Evolutionary conservation across 2,329 filamentous ascomycete genomes (phyloP).

Genomic region (Penicillium sp.): DNA sequence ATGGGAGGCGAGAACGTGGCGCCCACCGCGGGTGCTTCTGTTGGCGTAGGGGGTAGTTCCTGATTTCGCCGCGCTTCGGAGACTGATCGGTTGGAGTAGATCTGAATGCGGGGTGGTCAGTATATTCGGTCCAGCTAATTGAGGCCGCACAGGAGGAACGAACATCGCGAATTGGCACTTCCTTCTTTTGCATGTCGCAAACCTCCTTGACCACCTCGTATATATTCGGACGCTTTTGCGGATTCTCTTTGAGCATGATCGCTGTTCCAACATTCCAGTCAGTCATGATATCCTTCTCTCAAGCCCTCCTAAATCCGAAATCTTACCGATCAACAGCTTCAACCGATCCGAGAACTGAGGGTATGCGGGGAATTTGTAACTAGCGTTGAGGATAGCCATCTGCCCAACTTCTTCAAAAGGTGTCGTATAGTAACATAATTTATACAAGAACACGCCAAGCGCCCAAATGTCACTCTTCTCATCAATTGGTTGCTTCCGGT

Average conservation of each 20-base stretch:
- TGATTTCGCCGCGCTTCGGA: constrained; percentile 69
- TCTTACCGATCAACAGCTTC: constrained; percentile 85
- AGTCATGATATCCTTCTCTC: constrained; percentile 20
- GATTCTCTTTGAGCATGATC: constrained; percentile 88
- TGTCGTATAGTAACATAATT: constrained; percentile 98
- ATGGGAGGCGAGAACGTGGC: constrained; percentile 80
- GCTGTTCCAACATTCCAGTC: constrained; percentile 56
- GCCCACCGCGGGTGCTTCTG: constrained; percentile 70
- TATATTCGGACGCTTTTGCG: constrained; percentile 82
- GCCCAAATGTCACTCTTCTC: constrained; percentile 99
- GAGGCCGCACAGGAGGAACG: constrained; percentile 41
- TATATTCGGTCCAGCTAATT: constrained; percentile 9
- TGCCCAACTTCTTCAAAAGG: constrained; percentile 98
- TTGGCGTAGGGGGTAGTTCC: constrained; percentile 63
- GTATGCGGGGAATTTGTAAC: constrained; percentile 87
- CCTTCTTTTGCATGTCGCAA: constrained; percentile 85
- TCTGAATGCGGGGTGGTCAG: constrained; percentile 55
- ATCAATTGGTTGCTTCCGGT: constrained; percentile 92
- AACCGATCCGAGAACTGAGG: constrained; percentile 87
- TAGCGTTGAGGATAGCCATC: constrained; percentile 95
- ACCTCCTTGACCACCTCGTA: constrained; percentile 89
- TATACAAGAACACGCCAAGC: constrained; percentile 91
- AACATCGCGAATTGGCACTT: constrained; percentile 88
- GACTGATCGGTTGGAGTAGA: constrained; percentile 69
- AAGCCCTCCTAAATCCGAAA: constrained; percentile 9